A percentile compares a stretch with the other conserved stretches of the same genome.
phyloP scores from a whole-genome alignment of 1,139 yeast species.

The Sugiyamaella pinicola region DNA sequence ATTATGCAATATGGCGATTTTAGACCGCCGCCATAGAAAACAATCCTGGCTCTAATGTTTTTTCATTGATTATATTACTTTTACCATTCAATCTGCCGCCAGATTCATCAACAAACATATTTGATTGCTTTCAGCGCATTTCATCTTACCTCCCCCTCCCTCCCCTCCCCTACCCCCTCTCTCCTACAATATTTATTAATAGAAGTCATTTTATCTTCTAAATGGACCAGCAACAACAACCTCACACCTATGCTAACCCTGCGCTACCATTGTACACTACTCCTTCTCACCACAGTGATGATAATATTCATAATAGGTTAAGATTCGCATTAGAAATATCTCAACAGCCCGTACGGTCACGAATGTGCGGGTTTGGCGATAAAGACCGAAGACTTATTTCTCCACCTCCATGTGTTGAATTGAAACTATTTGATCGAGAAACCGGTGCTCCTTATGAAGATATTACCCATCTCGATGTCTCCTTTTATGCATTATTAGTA shows the following conservation, averaged over 20 bases:
- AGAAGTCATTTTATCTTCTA: not conserved
- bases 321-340: slow-evolving; percentile 40
- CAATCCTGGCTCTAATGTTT: not conserved
- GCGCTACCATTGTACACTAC: slow-evolving; percentile 6
- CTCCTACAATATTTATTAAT: not conserved
- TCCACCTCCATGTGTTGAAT: slow-evolving; percentile 49
- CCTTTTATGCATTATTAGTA: slow-evolving; percentile 42
- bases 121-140: not conserved
- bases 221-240: slow-evolving; percentile 17
- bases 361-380: slow-evolving; percentile 53
- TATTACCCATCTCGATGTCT: slow-evolving; percentile 39
- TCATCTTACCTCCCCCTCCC: not conserved
- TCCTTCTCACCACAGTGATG: slow-evolving; percentile 6
- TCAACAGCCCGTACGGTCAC: slow-evolving; percentile 50
- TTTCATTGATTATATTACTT: not conserved
- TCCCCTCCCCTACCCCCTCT: not conserved
- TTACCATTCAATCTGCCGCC: not conserved
- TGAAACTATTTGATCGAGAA: slow-evolving; percentile 38
- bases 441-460: slow-evolving; percentile 36
- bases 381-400: slow-evolving; percentile 50
- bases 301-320: slow-evolving; percentile 8
- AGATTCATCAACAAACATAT: not conserved
- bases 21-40: not conserved
- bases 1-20: not conserved
- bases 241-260: not conserved